Evolutionary conservation across 2,329 filamentous ascomycete genomes (phyloP).

Genomic region (Ceratocystis huliohia): DNA sequence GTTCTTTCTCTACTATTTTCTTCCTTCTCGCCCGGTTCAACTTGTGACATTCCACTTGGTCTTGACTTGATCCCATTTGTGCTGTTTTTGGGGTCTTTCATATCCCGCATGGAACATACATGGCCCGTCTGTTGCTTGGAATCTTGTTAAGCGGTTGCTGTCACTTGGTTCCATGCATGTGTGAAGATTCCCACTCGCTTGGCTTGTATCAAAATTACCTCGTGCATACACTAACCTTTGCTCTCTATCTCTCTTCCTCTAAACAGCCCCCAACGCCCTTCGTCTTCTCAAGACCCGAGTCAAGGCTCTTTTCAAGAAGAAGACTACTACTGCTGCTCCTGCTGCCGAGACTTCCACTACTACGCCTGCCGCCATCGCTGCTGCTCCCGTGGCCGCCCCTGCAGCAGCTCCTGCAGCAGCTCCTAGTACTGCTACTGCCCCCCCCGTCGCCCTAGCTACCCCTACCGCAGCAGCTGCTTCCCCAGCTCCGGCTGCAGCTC

Average conservation of each 20-base stretch:
- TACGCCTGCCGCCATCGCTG: constrained; percentile 22
- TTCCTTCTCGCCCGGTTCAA: neutral
- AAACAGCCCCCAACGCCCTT: constrained; percentile 37
- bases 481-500: neutral
- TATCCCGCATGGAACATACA: too few species aligned
- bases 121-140: neutral
- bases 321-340: constrained; percentile 23
- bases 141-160: neutral
- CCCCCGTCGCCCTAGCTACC: neutral
- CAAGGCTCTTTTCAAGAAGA: constrained; percentile 41
- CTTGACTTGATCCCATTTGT: neutral
- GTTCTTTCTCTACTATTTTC: neutral
- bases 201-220: neutral
- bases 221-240: neutral
- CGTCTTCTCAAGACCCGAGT: constrained; percentile 46
- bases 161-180: neutral
- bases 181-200: neutral
- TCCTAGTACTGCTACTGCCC: constrained; percentile 1
- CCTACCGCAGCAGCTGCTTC: neutral
- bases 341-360: constrained; percentile 1
- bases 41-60: neutral
- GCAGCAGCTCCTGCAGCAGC: neutral
- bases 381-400: constrained; percentile 23
- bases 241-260: neutral
- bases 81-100: neutral